A percentile compares a stretch with the other conserved stretches of the same genome.
phyloP scores from a whole-genome alignment of 768 basidiomycete genomes.

The Glaciozyma martinii region DNA sequence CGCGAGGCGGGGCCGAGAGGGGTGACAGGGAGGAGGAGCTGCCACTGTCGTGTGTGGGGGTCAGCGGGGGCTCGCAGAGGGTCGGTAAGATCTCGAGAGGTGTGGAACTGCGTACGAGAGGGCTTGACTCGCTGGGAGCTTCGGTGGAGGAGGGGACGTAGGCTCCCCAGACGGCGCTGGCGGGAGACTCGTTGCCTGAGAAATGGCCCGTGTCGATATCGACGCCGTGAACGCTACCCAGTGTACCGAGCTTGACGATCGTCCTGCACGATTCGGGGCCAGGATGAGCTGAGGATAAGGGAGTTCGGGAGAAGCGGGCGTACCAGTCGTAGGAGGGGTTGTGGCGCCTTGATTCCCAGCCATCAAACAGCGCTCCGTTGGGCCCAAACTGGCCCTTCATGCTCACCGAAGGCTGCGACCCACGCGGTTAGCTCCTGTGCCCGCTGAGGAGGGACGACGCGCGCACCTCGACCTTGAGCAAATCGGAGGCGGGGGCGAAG shows the following conservation, averaged over 20 bases:
- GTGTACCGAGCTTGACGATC: conserved; percentile 76
- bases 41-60: conserved; percentile 50
- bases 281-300: background rate
- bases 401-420: conserved; percentile 63
- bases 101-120: background rate
- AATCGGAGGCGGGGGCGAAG: conserved; percentile 75
- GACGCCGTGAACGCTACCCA: conserved; percentile 63
- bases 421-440: background rate
- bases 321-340: conserved; percentile 85
- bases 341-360: conserved; percentile 89
- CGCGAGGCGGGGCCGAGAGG: conserved; percentile 72
- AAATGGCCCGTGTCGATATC: conserved; percentile 96
- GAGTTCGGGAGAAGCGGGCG: conserved; percentile 11
- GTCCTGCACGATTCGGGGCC: conserved; percentile 50
- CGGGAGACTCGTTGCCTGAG: conserved; percentile 54
- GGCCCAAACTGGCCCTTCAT: conserved; percentile 96
- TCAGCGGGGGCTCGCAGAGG: conserved; percentile 2
- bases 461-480: conserved; percentile 70
- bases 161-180: conserved; percentile 30
- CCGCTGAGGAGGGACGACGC: conserved; percentile 54
- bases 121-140: background rate
- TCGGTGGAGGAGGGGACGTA: conserved; percentile 6
- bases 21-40: conserved; percentile 63
- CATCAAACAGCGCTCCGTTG: conserved; percentile 85
- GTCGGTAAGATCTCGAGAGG: conserved; percentile 27